A percentile compares a stretch with the other conserved stretches of the same genome.
Conservation (phyloP, 1,284 basidiomycete genomes). For the Papiliotrema nemorosa region DNA sequence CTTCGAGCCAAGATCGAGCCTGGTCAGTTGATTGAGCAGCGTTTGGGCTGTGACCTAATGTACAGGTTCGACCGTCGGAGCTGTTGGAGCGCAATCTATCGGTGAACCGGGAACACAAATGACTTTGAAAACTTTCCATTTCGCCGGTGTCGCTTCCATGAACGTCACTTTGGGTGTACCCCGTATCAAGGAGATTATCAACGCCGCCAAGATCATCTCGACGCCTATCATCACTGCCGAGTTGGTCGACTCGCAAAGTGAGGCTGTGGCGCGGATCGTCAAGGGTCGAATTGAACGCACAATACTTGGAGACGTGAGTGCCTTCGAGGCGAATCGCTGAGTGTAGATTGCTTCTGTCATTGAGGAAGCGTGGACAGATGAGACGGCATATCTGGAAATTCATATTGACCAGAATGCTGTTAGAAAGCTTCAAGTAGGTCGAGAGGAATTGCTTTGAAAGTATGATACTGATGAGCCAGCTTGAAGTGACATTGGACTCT, state of each 20-base stretch:
- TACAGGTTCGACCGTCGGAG: conserved; percentile 89
- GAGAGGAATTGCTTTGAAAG: no score
- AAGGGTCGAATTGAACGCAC: conserved; percentile 97
- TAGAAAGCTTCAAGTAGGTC: conserved; percentile 74
- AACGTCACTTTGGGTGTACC: conserved; percentile 99
- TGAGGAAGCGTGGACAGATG: conserved; percentile 92
- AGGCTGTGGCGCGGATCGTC: conserved; percentile 91
- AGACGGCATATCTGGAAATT: conserved; percentile 88
- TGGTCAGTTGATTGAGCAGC: conserved; percentile 52
- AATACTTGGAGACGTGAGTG: conserved; percentile 81
- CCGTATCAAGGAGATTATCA: conserved; percentile 99
- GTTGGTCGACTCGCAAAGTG: conserved; percentile 76
- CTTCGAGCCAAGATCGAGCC: conserved; percentile 93
- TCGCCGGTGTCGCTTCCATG: conserved; percentile 99
- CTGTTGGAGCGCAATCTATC: conserved; percentile 97
- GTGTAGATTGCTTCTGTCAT: conserved; percentile 79
- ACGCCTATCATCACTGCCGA: conserved; percentile 98
- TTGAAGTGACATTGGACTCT: conserved; percentile 89
- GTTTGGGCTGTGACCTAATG: conserved; percentile 4
- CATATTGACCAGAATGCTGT: conserved; percentile 90
- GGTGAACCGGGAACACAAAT: conserved; percentile 99
- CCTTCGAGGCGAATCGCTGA: neutral
- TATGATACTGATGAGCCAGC: conserved; percentile 51
- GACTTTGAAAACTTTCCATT: conserved; percentile 99
- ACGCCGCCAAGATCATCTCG: conserved; percentile 93